phyloP scores from a whole-genome alignment of 164 flowering plant genomes.

The Chimonanthus salicifolius region DNA sequence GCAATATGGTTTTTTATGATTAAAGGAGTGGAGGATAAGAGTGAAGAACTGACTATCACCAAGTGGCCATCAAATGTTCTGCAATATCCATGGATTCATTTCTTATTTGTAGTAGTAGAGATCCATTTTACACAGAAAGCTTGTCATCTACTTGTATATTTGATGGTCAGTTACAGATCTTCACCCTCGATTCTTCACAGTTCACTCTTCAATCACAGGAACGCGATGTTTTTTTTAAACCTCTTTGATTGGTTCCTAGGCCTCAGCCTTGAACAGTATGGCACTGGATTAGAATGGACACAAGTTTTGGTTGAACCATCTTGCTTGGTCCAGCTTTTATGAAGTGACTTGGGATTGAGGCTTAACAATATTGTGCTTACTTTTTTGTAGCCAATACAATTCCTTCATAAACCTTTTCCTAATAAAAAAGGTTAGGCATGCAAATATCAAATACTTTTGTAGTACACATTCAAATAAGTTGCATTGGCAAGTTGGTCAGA shows the following conservation, averaged over 20 bases:
- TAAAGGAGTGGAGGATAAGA: too few relatives aligned
- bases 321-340: not conserved
- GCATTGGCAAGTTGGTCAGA: too few relatives aligned
- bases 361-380: not conserved
- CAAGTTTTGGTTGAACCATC: not conserved
- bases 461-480: too few relatives aligned
- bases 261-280: too few relatives aligned
- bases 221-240: not conserved
- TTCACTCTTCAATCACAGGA: not conserved
- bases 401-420: too few relatives aligned
- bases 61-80: not conserved
- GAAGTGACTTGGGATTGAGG: not conserved
- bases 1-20: too few relatives aligned
- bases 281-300: too few relatives aligned
- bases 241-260: too few relatives aligned
- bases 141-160: not conserved
- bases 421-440: too few relatives aligned
- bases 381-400: not conserved
- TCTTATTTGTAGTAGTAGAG: not conserved
- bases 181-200: not conserved
- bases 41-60: not conserved
- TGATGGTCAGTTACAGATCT: not conserved
- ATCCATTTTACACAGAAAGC: not conserved
- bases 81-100: not conserved
- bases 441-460: too few relatives aligned